These are phyloP conservation scores for Leersia perrieri DNA, from an alignment of 176 grass and related monocot species.

Conservation along the genomic window DNA sequence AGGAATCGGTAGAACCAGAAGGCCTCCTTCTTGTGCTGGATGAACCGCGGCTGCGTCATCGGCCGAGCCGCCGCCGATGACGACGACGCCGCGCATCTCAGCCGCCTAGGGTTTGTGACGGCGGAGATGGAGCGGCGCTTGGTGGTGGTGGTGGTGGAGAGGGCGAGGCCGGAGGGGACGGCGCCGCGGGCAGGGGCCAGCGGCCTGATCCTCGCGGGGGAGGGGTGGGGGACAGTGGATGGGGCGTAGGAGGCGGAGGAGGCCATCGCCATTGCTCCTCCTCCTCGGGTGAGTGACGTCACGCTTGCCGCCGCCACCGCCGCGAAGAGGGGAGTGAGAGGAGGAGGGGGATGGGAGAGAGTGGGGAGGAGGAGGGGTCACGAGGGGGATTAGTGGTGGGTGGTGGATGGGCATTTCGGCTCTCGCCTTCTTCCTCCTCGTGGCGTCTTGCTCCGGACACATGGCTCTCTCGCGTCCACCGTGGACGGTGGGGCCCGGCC, in stretches of 20 bases:
- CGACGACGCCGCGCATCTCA: constrained; percentile 44
- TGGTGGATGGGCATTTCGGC: constrained; percentile 20
- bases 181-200: too few species aligned
- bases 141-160: constrained; percentile 26
- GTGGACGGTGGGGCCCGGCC: background rate
- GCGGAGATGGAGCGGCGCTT: too few species aligned
- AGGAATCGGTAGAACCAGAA: constrained; percentile 99
- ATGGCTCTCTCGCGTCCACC: background rate
- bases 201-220: background rate
- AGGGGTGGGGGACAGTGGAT: too few species aligned
- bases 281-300: too few species aligned
- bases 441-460: background rate
- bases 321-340: background rate
- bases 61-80: constrained; percentile 25
- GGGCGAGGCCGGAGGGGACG: constrained; percentile 29
- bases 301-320: constrained; percentile 30
- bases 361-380: background rate
- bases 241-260: constrained; percentile 36
- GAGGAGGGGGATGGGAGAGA: background rate
- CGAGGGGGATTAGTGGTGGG: constrained; percentile 7
- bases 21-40: constrained; percentile 99
- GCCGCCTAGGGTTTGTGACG: too few species aligned
- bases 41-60: constrained; percentile 65
- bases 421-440: background rate
- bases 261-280: constrained; percentile 35